These are phyloP conservation scores for Colletotrichum endophyticum DNA, from an alignment of 2,329 filamentous ascomycete species.

Conservation along the genomic window DNA sequence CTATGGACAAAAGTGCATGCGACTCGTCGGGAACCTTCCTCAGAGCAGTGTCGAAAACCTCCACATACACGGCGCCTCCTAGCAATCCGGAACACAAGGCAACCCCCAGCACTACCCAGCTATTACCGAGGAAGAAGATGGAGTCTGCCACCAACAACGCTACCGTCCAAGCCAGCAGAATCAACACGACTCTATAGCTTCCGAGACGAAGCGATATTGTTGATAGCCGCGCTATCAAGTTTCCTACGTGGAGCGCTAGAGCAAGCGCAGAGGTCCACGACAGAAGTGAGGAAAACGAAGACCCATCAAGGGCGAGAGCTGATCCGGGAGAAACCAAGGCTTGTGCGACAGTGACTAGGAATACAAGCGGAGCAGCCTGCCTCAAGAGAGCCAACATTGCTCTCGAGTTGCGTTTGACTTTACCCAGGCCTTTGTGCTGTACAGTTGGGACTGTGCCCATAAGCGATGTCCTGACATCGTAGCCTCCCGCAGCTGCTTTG, in stretches of 20 bases:
- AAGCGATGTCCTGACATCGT: too few species aligned
- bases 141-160: conserved; percentile 5
- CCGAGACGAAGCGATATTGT: conserved; percentile 24
- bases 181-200: conserved; percentile 16
- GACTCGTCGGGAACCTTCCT: conserved; percentile 23
- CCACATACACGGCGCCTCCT: conserved; percentile 32
- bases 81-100: conserved; percentile 30
- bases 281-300: conserved; percentile 27
- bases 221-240: conserved; percentile 27
- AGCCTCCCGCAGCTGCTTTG: too few species aligned
- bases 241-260: conserved; percentile 31
- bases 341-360: conserved; percentile 26
- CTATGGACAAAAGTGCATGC: conserved; percentile 31
- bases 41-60: conserved; percentile 24
- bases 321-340: conserved; percentile 29
- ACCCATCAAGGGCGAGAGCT: conserved; percentile 27
- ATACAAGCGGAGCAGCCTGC: conserved; percentile 25
- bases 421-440: conserved; percentile 3
- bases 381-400: conserved; percentile 1
- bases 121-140: conserved; percentile 25
- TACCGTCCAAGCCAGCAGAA: conserved; percentile 16
- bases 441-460: too few species aligned
- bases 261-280: conserved; percentile 28
- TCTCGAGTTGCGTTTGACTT: conserved; percentile 33
- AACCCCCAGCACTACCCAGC: conserved; percentile 25